phyloP scores from a whole-genome alignment of 176 grass and related monocot genomes.

The Metroxylon sagu region DNA sequence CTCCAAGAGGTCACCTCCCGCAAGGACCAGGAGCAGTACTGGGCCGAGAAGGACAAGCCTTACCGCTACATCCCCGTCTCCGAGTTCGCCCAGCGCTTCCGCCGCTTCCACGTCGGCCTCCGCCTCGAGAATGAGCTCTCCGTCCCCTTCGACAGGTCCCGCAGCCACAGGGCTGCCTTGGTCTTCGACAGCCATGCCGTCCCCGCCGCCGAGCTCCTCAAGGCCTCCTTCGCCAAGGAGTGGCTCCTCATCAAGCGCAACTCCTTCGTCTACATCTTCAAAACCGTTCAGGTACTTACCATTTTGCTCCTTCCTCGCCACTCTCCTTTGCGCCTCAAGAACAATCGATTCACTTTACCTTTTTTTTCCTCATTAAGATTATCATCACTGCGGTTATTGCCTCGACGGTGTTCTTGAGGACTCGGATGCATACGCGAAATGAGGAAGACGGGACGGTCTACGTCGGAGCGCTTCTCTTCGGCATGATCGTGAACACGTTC shows the following conservation, averaged over 20 bases:
- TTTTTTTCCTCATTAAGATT: slow-evolving; percentile 28
- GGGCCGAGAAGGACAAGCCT: slow-evolving; percentile 53
- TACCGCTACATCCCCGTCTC: slow-evolving; percentile 79
- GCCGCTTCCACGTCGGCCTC: slow-evolving; percentile 68
- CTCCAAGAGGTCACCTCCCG: slow-evolving; percentile 97
- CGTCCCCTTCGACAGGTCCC: slow-evolving; percentile 57
- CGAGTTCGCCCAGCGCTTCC: slow-evolving; percentile 62
- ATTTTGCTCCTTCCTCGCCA: no score
- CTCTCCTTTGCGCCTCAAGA: no score
- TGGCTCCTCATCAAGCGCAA: slow-evolving; percentile 99
- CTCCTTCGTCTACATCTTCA: slow-evolving; percentile 93
- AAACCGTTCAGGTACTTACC: slow-evolving; percentile 56
- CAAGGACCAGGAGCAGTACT: slow-evolving; percentile 98
- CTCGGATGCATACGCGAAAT: slow-evolving; percentile 61
- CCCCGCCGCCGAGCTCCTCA: slow-evolving; percentile 67
- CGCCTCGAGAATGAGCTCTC: slow-evolving; percentile 79
- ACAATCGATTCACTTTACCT: no score
- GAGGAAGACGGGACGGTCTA: slow-evolving; percentile 62
- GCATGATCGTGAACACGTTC: slow-evolving; percentile 85
- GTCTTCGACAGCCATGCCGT: slow-evolving; percentile 69
- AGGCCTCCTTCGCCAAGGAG: slow-evolving; percentile 78
- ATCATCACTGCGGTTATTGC: slow-evolving; percentile 57
- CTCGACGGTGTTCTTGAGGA: slow-evolving; percentile 64
- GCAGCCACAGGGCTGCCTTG: slow-evolving; percentile 73
- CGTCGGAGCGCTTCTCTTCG: slow-evolving; percentile 76